These are phyloP conservation scores for Cryptosporidium baileyi DNA, from an alignment of 169 alveolate genomes.

Conservation along the genomic window DNA sequence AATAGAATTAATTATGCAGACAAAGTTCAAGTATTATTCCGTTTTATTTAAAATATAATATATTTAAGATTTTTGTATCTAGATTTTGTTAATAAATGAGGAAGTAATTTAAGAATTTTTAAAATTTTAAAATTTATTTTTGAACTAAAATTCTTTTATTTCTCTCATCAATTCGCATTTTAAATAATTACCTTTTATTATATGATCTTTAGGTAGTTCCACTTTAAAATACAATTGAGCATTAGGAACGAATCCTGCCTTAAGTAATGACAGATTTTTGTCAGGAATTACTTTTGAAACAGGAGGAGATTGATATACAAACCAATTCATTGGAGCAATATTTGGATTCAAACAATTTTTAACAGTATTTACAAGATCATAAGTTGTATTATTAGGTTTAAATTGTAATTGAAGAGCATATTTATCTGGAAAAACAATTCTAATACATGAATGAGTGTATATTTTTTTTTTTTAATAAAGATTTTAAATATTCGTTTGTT, in stretches of 20 bases:
- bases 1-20: not conserved
- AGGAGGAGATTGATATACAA: conserved; percentile 58
- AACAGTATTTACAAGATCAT: conserved; percentile 39
- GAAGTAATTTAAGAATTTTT: not conserved
- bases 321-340: conserved; percentile 33
- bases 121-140: not conserved
- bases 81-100: not conserved
- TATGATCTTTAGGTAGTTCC: conserved; percentile 44
- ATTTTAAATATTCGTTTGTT: conserved; percentile 28
- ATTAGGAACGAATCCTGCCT: conserved; percentile 63
- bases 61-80: not conserved
- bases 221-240: conserved; percentile 52
- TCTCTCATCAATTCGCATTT: not conserved
- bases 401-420: conserved; percentile 49
- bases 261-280: not conserved
- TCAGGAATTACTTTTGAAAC: conserved; percentile 21
- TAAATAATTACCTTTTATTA: conserved; percentile 21
- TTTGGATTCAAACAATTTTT: conserved; percentile 41
- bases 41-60: not conserved
- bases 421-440: conserved; percentile 55
- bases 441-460: conserved; percentile 20
- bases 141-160: not conserved
- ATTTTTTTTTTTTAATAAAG: conserved; percentile 2
- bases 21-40: not conserved
- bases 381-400: conserved; percentile 43